These are phyloP conservation scores for Raphanus hybrid DNA, from an alignment of 441 rosid genomes.

Conservation along the genomic window DNA sequence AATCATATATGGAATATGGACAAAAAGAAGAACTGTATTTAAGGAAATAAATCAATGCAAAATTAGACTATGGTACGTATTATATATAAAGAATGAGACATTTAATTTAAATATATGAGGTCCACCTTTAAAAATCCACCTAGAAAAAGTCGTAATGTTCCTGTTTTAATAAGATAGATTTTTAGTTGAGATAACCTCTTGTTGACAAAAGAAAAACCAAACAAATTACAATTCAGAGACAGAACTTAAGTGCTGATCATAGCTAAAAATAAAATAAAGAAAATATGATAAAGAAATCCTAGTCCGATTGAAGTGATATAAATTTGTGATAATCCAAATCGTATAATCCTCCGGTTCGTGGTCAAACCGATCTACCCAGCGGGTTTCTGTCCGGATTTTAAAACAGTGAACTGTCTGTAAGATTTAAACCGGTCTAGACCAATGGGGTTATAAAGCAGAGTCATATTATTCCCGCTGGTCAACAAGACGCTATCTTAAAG, in stretches of 20 bases:
- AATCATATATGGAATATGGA: too few species aligned
- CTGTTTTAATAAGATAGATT: too few species aligned
- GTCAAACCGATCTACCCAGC: not conserved
- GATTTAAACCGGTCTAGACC: not conserved
- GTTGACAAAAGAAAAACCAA: not conserved
- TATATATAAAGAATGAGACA: too few species aligned
- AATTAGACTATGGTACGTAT: too few species aligned
- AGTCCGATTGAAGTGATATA: not conserved
- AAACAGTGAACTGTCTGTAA: not conserved
- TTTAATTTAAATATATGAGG: too few species aligned
- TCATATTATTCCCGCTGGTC: constrained; percentile 23
- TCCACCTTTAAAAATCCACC: too few species aligned
- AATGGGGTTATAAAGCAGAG: not conserved
- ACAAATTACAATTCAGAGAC: too few species aligned
- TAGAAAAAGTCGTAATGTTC: too few species aligned
- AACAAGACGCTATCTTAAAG: constrained; percentile 24
- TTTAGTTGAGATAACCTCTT: not conserved
- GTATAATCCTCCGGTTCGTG: not conserved
- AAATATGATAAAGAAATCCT: not conserved
- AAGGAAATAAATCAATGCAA: too few species aligned
- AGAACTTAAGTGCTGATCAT: too few species aligned
- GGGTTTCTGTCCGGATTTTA: not conserved
- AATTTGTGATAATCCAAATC: not conserved
- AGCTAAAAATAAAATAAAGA: too few species aligned
- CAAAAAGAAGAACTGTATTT: too few species aligned